Evolutionary conservation across 306 rosid genomes (phyloP).

Genomic region (Dicorynia guianensis): DNA sequence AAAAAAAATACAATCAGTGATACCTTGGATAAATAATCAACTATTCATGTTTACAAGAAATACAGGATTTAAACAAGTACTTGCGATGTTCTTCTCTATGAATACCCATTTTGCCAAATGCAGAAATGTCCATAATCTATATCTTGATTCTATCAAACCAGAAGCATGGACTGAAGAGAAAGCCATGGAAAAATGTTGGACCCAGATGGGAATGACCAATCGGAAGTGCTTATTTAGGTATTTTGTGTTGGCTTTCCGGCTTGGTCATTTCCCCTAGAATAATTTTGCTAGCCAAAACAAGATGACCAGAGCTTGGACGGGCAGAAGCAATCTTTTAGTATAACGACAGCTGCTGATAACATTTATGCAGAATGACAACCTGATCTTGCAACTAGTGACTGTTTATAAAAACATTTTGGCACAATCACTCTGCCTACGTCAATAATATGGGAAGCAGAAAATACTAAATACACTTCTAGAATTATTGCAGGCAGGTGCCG

Average conservation of each 20-base stretch:
- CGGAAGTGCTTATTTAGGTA: too few relatives aligned
- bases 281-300: background rate
- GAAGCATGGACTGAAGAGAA: background rate
- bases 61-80: background rate
- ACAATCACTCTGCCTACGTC: constrained; percentile 11
- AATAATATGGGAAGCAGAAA: background rate
- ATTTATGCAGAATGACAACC: too few relatives aligned
- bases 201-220: too few relatives aligned
- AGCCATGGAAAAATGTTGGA: too few relatives aligned
- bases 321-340: background rate
- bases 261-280: too few relatives aligned
- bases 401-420: background rate
- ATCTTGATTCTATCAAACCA: background rate
- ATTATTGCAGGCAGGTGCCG: background rate
- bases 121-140: background rate
- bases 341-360: too few relatives aligned
- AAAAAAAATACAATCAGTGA: background rate
- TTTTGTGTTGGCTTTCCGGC: too few relatives aligned
- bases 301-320: background rate
- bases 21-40: background rate
- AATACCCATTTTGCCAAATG: background rate
- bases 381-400: too few relatives aligned
- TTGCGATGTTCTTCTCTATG: background rate
- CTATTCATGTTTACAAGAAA: background rate
- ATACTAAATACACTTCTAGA: background rate